Conservation (phyloP, 495 filamentous ascomycete genomes). For the Amphirosellinia nigrospora region DNA sequence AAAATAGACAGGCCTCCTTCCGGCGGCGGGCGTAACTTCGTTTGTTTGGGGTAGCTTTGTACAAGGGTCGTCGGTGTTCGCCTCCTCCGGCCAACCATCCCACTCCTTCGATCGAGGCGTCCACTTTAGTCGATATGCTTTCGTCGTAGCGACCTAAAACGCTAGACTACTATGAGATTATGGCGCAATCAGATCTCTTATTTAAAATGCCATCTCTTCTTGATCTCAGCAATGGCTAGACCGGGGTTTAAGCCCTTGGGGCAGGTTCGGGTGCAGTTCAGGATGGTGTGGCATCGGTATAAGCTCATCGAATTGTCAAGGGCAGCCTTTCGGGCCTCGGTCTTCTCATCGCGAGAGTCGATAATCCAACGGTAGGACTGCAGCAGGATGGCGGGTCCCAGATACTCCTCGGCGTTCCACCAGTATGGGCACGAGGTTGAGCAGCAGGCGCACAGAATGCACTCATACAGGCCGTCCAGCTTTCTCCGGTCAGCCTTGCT, state of each 20-base stretch:
- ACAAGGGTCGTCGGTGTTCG: constrained; percentile 29
- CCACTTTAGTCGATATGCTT: constrained; percentile 11
- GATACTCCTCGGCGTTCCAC: constrained; percentile 99
- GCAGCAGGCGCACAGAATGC: constrained; percentile 99
- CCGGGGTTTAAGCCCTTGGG: constrained; percentile 98
- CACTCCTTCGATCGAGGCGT: constrained; percentile 4
- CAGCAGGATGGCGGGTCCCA: constrained; percentile 92
- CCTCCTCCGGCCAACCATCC: constrained; percentile 15
- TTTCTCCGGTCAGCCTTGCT: constrained; percentile 89
- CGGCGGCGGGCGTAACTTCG: constrained; percentile 31
- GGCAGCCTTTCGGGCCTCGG: constrained; percentile 81
- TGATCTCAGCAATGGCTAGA: constrained; percentile 93
- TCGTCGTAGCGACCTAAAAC: neutral
- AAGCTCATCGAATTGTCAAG: constrained; percentile 98
- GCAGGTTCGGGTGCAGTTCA: constrained; percentile 96
- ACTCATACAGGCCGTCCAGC: constrained; percentile 98
- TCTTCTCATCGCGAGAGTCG: constrained; percentile 90
- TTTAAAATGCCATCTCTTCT: constrained; percentile 89
- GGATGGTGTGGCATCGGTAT: constrained; percentile 98
- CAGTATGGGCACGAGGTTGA: constrained; percentile 98
- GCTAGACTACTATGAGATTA: neutral
- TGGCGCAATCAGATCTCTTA: neutral
- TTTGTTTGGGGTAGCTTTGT: constrained; percentile 34
- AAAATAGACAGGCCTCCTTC: constrained; percentile 18
- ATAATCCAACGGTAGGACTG: constrained; percentile 97